Percentiles rank a stretch among this genome's conserved stretches.
These are phyloP conservation scores for Metschnikowia drakensbergensis DNA, from an alignment of 805 yeast genomes.

Conservation along the genomic window DNA sequence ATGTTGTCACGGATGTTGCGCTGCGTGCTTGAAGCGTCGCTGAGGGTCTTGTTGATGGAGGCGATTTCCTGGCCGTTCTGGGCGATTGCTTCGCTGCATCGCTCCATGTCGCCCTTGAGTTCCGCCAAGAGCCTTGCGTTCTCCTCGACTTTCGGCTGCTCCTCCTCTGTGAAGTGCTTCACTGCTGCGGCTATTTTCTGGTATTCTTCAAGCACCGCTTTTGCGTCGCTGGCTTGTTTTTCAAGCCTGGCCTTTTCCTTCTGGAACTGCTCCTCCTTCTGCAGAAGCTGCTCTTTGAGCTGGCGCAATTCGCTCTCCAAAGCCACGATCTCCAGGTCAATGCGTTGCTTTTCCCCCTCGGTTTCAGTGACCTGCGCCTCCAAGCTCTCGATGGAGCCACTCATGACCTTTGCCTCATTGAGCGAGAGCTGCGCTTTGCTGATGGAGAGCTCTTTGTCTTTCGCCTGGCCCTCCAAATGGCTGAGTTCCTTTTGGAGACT, in stretches of 20 bases:
- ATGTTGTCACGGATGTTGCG: conserved; percentile 63
- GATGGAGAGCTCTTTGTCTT: conserved; percentile 50
- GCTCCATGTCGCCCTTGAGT: conserved; percentile 1
- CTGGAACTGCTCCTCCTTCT: conserved; percentile 3
- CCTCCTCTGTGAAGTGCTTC: conserved; percentile 22
- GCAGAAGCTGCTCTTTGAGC: conserved; percentile 6
- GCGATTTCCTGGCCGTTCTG: conserved; percentile 23
- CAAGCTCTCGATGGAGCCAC: conserved; percentile 29
- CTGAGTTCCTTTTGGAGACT: conserved; percentile 39
- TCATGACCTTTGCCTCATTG: conserved; percentile 30
- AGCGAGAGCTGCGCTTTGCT: conserved; percentile 51
- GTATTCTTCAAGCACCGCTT: conserved; percentile 1
- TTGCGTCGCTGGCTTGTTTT: neutral
- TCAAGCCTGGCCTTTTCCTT: neutral
- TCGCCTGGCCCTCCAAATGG: conserved; percentile 46
- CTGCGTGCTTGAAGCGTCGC: conserved; percentile 58
- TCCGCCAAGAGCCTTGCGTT: conserved; percentile 12
- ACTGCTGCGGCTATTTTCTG: conserved; percentile 9
- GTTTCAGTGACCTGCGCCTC: conserved; percentile 36
- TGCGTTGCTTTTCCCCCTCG: conserved; percentile 17
- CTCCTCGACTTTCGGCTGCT: conserved; percentile 21
- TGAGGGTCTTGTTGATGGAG: conserved; percentile 38
- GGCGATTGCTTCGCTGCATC: conserved; percentile 11
- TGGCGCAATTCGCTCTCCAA: conserved; percentile 2
- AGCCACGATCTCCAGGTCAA: conserved; percentile 13